phyloP scores from a whole-genome alignment of 2,329 filamentous ascomycete species.

The Ceratocystis cubensis region DNA sequence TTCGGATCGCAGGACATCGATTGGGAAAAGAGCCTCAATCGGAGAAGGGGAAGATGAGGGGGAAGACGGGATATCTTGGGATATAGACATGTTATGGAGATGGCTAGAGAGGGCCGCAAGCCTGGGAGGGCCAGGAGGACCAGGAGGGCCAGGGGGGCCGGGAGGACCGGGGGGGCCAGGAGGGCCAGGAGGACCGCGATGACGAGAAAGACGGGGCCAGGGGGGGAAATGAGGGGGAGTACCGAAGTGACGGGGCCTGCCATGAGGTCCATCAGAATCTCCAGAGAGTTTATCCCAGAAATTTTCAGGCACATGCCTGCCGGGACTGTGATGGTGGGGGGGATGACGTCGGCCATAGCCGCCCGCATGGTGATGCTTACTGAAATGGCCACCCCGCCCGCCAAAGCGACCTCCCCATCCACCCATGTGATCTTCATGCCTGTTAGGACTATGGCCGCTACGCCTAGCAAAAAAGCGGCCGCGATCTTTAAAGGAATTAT shows the following conservation, averaged over 20 bases:
- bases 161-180: background rate
- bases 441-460: conserved; percentile 22
- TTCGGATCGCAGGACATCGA: background rate
- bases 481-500: conserved; percentile 23
- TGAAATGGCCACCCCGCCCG: conserved; percentile 23
- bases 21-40: background rate
- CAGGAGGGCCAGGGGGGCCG: background rate
- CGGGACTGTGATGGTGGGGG: background rate
- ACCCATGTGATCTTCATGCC: background rate
- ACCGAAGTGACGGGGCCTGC: conserved; percentile 33
- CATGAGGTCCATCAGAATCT: background rate
- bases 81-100: no score
- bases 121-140: background rate
- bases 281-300: background rate
- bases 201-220: conserved; percentile 68
- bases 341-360: background rate
- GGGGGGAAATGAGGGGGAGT: conserved; percentile 68
- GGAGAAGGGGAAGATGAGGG: background rate
- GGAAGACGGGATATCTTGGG: background rate
- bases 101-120: no score
- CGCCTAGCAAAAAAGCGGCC: conserved; percentile 23
- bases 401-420: conserved; percentile 24
- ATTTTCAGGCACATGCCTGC: no score
- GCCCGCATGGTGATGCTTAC: conserved; percentile 12
- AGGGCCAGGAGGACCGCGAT: conserved; percentile 34